phyloP scores from a whole-genome alignment of 2,329 filamentous ascomycete species.

The Trichoderma brevicompactum region DNA sequence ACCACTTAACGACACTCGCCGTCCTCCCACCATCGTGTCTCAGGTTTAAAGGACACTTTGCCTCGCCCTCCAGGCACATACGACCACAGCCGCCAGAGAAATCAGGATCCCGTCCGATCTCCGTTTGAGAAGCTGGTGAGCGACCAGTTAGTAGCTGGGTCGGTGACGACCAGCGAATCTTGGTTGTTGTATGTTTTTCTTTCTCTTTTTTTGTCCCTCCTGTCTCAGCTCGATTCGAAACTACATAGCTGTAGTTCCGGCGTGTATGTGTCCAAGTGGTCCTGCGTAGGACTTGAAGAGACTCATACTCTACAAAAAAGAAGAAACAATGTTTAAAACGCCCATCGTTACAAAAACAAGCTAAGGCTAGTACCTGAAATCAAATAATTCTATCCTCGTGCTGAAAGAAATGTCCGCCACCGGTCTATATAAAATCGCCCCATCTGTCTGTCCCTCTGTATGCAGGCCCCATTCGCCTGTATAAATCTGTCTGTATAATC shows the following conservation, averaged over 20 bases:
- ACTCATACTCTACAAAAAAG: background rate
- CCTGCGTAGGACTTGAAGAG: no score
- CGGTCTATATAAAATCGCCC: background rate
- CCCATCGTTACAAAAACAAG: background rate
- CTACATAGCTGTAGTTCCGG: background rate
- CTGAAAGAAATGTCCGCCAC: background rate
- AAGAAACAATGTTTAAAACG: background rate
- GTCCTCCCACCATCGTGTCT: no score
- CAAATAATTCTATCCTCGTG: background rate
- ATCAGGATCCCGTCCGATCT: constrained; percentile 33
- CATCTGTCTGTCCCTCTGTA: background rate
- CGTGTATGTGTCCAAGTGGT: no score
- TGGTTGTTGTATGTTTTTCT: constrained; percentile 19
- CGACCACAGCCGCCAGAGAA: constrained; percentile 32
- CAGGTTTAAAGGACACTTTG: background rate
- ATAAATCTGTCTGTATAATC: background rate
- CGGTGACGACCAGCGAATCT: constrained; percentile 27
- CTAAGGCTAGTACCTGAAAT: background rate
- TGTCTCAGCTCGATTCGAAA: background rate
- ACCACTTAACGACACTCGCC: no score
- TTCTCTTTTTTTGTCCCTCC: background rate
- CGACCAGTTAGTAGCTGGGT: constrained; percentile 32
- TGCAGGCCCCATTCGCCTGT: background rate
- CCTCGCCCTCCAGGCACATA: constrained; percentile 29
- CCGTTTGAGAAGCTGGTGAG: constrained; percentile 31